These are phyloP conservation scores for Crithidia bombi DNA, from an alignment of 208 protist species.

Conservation along the genomic window DNA sequence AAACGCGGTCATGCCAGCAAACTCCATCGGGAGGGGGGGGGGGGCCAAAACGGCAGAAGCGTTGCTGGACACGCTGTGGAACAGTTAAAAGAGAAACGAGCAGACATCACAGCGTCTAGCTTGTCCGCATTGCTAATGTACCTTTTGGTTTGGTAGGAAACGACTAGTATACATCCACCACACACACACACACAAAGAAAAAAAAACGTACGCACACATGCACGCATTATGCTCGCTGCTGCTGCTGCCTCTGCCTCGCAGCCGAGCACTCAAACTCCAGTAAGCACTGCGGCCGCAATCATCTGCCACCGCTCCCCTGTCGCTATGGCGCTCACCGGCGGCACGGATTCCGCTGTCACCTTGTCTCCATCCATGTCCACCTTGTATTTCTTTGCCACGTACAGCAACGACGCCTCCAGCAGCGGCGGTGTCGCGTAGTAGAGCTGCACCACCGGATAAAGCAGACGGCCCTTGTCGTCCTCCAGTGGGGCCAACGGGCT, in stretches of 20 bases:
- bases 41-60: no score
- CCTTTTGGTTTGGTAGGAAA: conserved; percentile 3
- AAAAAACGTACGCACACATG: background rate
- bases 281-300: conserved; percentile 52
- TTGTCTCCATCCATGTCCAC: conserved; percentile 72
- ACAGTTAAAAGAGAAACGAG: no score
- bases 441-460: conserved; percentile 60
- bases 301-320: conserved; percentile 32
- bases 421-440: conserved; percentile 45
- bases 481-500: conserved; percentile 31
- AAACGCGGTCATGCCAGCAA: no score
- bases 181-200: conserved; percentile 22
- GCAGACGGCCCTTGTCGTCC: conserved; percentile 7
- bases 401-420: conserved; percentile 53
- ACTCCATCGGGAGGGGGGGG: no score
- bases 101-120: no score
- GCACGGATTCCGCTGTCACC: conserved; percentile 22
- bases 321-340: conserved; percentile 23
- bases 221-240: background rate
- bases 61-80: no score
- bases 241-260: background rate
- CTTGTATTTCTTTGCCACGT: conserved; percentile 79
- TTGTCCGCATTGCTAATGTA: no score
- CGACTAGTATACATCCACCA: background rate
- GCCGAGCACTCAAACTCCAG: conserved; percentile 43